phyloP scores from a whole-genome alignment of 2,329 filamentous ascomycete species.

The Trichophyton simii region DNA sequence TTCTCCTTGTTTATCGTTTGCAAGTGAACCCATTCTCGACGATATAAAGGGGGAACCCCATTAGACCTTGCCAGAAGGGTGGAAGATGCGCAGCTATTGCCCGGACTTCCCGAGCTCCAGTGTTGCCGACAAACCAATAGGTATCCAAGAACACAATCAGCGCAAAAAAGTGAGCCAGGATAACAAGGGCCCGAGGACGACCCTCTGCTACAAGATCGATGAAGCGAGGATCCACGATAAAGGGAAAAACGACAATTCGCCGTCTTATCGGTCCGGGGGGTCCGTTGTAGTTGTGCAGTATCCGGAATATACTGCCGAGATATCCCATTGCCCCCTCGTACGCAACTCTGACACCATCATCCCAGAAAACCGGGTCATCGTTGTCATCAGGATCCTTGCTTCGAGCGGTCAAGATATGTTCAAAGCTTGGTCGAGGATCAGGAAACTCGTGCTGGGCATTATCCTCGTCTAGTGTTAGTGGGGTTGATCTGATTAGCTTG shows the following conservation, averaged over 20 bases:
- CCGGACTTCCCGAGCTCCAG: background rate
- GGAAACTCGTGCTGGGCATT: background rate
- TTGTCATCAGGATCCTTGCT: background rate
- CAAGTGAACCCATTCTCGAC: background rate
- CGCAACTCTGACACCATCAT: background rate
- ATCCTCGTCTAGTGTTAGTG: background rate
- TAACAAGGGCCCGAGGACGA: background rate
- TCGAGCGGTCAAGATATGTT: background rate
- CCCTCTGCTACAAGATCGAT: background rate
- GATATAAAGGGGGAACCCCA: background rate
- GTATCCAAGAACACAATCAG: background rate
- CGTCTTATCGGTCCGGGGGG: background rate
- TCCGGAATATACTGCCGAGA: background rate
- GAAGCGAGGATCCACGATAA: background rate
- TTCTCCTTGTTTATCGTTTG: background rate
- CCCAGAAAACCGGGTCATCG: background rate
- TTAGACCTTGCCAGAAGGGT: background rate
- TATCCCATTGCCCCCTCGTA: background rate
- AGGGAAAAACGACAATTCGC: constrained; percentile 1
- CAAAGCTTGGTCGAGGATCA: background rate
- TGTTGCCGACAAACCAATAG: constrained; percentile 2
- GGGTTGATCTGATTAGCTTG: background rate
- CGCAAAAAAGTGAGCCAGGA: background rate
- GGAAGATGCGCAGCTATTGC: background rate
- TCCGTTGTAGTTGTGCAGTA: background rate